Percentiles rank a stretch among this genome's conserved stretches.
phyloP scores from a whole-genome alignment of 805 yeast genomes.

The Yamadazyma tumulicola region DNA sequence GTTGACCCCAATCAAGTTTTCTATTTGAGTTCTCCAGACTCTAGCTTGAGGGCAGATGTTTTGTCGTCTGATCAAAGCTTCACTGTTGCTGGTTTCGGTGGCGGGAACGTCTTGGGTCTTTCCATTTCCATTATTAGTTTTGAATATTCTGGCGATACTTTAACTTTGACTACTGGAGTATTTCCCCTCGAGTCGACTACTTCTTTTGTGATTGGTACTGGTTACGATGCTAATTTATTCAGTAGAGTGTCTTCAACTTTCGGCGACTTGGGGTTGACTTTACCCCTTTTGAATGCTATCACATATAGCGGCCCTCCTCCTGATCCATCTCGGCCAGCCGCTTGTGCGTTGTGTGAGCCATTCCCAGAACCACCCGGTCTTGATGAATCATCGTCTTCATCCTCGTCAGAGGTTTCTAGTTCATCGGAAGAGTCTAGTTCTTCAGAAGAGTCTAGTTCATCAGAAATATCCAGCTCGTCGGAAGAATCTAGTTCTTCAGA shows the following conservation, averaged over 20 bases:
- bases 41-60: constrained; percentile 15
- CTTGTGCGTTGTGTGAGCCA: constrained; percentile 14
- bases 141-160: constrained; percentile 7
- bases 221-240: constrained; percentile 3
- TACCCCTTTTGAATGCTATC: constrained; percentile 9
- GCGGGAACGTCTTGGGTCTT: constrained; percentile 17
- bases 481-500: constrained; percentile 4
- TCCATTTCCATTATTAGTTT: constrained; percentile 1
- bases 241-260: neutral
- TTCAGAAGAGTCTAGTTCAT: constrained; percentile 1
- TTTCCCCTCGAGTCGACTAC: neutral
- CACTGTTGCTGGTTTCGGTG: constrained; percentile 18
- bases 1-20: constrained; percentile 14
- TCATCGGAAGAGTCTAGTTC: constrained; percentile 3
- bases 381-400: constrained; percentile 6
- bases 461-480: constrained; percentile 2
- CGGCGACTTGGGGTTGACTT: constrained; percentile 10
- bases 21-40: constrained; percentile 15
- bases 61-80: constrained; percentile 12
- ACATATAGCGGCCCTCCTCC: constrained; percentile 5
- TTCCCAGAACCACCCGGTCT: constrained; percentile 14
- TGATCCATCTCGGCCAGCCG: constrained; percentile 10
- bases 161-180: constrained; percentile 5
- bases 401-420: constrained; percentile 3
- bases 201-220: constrained; percentile 6